Evolutionary conservation across 257 asterid species (phyloP).

Genomic region (Pogostemon cablin): DNA sequence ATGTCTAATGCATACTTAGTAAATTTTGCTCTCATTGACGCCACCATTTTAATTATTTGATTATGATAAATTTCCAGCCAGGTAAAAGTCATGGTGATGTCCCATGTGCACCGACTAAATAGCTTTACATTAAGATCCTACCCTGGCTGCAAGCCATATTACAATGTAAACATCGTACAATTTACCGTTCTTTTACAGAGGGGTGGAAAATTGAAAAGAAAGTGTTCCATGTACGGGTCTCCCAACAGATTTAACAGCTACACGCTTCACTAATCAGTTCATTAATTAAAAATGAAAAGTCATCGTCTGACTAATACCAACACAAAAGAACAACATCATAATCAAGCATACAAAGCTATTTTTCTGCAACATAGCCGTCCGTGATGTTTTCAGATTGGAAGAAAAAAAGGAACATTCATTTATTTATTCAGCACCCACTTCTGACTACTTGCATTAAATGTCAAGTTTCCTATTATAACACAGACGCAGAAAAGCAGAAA

Average conservation of each 20-base stretch:
- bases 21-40: neutral
- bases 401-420: conserved; percentile 1
- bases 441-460: conserved; percentile 15
- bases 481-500: neutral
- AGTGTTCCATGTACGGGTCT: neutral
- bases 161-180: neutral
- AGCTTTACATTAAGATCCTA: neutral
- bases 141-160: neutral
- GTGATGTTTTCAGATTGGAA: neutral
- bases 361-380: neutral
- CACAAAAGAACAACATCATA: neutral
- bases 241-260: conserved; percentile 4
- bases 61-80: neutral
- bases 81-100: conserved; percentile 6
- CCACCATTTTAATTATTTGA: neutral
- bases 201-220: neutral
- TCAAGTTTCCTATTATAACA: neutral
- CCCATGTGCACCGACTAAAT: neutral
- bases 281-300: no score
- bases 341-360: conserved; percentile 1
- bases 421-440: conserved; percentile 1
- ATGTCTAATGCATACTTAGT: neutral
- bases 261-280: neutral
- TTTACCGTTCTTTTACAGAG: neutral
- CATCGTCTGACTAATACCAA: neutral